Evolutionary conservation across 2,329 filamentous ascomycete species (phyloP).

Genomic region (Plectosphaerella cucumerina): DNA sequence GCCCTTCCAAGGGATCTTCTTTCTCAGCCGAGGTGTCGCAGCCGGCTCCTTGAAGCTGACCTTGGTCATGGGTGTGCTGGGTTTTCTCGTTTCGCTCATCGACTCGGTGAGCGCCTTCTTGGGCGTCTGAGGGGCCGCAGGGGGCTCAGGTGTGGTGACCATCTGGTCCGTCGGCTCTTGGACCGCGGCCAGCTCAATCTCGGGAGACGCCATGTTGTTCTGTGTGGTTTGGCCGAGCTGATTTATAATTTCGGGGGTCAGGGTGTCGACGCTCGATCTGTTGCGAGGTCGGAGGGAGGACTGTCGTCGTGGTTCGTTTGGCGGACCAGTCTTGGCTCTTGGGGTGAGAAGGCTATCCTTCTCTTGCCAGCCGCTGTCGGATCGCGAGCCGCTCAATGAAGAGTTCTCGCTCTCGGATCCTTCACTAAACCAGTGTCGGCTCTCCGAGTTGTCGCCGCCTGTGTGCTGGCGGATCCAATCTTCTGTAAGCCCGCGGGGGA

Average conservation of each 20-base stretch:
- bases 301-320: conserved; percentile 19
- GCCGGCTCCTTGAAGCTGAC: conserved; percentile 31
- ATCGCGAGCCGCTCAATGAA: conserved; percentile 65
- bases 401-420: conserved; percentile 66
- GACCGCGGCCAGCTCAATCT: conserved; percentile 6
- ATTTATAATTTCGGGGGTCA: conserved; percentile 31
- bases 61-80: conserved; percentile 29
- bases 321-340: conserved; percentile 28
- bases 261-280: conserved; percentile 53
- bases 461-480: conserved; percentile 85
- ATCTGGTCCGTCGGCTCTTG: background rate
- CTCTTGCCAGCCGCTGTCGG: conserved; percentile 43
- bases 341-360: conserved; percentile 45
- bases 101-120: conserved; percentile 21
- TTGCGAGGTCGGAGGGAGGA: conserved; percentile 36
- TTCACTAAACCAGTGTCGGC: conserved; percentile 22
- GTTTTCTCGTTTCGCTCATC: conserved; percentile 20
- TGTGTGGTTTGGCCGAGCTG: background rate
- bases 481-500: conserved; percentile 64
- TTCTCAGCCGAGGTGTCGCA: conserved; percentile 57
- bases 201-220: conserved; percentile 9
- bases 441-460: conserved; percentile 54
- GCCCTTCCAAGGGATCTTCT: conserved; percentile 70
- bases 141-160: conserved; percentile 13
- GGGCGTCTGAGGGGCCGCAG: conserved; percentile 25